These are phyloP conservation scores for Cadophora luteo-olivacea DNA, from an alignment of 2,329 filamentous ascomycete genomes.

Conservation along the genomic window DNA sequence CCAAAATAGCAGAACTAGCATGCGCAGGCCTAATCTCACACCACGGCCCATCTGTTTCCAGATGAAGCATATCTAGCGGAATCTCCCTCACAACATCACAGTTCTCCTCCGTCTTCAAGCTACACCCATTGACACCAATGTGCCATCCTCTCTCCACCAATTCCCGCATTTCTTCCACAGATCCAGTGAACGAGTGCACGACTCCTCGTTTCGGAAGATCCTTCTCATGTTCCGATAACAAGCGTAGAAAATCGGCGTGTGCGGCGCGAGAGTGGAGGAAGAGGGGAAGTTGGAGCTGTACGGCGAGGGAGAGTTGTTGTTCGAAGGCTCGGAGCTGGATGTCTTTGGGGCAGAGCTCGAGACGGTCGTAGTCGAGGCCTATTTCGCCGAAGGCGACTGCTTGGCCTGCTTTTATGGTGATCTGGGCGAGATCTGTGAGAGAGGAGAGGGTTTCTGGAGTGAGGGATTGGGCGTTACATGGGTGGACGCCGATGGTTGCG, in stretches of 20 bases:
- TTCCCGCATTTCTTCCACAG: conserved; percentile 80
- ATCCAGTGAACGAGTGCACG: conserved; percentile 95
- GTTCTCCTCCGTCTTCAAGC: conserved; percentile 93
- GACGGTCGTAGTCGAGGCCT: conserved; percentile 92
- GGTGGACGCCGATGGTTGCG: conserved; percentile 91
- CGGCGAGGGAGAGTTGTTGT: conserved; percentile 59
- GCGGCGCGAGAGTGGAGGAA: conserved; percentile 94
- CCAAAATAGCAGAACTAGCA: conserved; percentile 59
- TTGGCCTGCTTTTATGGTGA: conserved; percentile 42
- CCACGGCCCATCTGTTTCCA: conserved; percentile 98
- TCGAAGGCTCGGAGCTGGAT: conserved; percentile 87
- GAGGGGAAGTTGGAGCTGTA: conserved; percentile 74
- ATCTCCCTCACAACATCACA: conserved; percentile 82
- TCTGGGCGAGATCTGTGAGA: conserved; percentile 63
- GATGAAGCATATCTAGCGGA: conserved; percentile 80
- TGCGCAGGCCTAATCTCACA: conserved; percentile 93
- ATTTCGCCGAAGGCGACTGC: conserved; percentile 89
- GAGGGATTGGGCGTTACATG: conserved; percentile 85
- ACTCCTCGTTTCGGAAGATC: conserved; percentile 77
- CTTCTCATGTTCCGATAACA: conserved; percentile 71
- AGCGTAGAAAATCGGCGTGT: conserved; percentile 78
- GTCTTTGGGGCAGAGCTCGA: conserved; percentile 80
- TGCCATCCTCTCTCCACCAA: conserved; percentile 83
- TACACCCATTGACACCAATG: conserved; percentile 96
- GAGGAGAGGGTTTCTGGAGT: conserved; percentile 66